These are phyloP conservation scores for Pichia eremophila DNA, from an alignment of 805 yeast genomes.

Conservation along the genomic window DNA sequence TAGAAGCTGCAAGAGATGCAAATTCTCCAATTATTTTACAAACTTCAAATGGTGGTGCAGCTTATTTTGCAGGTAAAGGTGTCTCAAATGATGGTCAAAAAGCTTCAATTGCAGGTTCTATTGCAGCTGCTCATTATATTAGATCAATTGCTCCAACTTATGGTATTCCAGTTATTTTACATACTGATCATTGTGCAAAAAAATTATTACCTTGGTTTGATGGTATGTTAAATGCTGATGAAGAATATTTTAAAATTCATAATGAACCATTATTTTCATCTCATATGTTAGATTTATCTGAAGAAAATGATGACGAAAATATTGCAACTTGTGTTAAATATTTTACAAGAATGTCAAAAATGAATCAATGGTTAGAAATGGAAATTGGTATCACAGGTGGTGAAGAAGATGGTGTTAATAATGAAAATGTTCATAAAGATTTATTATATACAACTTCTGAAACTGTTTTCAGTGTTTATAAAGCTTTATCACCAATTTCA, in stretches of 20 bases:
- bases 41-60: conserved; percentile 99
- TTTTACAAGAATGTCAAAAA: conserved; percentile 87
- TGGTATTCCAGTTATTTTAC: conserved; percentile 94
- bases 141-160: conserved; percentile 93
- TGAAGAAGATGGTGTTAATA: conserved; percentile 99
- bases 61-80: conserved; percentile 99
- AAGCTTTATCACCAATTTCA: conserved; percentile 82
- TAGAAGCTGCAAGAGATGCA: conserved; percentile 94
- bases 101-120: conserved; percentile 89
- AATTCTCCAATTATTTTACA: conserved; percentile 93
- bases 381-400: conserved; percentile 99
- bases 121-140: conserved; percentile 97
- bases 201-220: conserved; percentile 97
- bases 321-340: conserved; percentile 88
- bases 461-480: conserved; percentile 85
- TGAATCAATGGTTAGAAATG: conserved; percentile 98
- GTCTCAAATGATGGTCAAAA: conserved; percentile 85
- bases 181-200: conserved; percentile 98
- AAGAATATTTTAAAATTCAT: conserved; percentile 74
- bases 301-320: conserved; percentile 94
- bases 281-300: conserved; percentile 97
- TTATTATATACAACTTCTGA: conserved; percentile 90
- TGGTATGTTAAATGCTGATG: conserved; percentile 96
- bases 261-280: conserved; percentile 98
- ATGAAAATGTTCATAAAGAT: conserved; percentile 83